Conservation (phyloP, 2,329 filamentous ascomycete genomes). For the Pseudogymnoascus sp. region DNA sequence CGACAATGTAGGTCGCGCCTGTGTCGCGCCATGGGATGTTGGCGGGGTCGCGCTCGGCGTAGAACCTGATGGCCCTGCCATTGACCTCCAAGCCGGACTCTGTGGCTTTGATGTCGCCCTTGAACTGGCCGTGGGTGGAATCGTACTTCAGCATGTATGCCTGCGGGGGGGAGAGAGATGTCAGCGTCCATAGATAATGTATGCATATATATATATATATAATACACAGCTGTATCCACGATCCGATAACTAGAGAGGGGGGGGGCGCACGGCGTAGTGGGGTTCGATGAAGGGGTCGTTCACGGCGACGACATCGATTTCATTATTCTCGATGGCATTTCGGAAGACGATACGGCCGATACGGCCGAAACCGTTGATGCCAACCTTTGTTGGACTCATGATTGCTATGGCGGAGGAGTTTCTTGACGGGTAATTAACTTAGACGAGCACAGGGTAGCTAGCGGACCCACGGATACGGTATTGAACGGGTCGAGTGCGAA, state of each 20-base stretch:
- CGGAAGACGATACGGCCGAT: constrained; percentile 99
- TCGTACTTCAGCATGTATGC: constrained; percentile 99
- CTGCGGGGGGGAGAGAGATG: constrained; percentile 40
- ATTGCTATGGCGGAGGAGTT: too few species aligned
- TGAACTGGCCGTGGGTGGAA: constrained; percentile 93
- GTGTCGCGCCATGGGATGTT: constrained; percentile 84
- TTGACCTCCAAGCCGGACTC: constrained; percentile 75
- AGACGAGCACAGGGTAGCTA: too few species aligned
- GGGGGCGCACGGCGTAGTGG: constrained; percentile 92
- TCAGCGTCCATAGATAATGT: too few species aligned
- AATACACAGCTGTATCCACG: too few species aligned
- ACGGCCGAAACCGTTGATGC: constrained; percentile 99
- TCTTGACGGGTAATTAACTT: too few species aligned
- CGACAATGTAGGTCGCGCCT: constrained; percentile 87
- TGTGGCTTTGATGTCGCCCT: constrained; percentile 71
- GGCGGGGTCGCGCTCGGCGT: constrained; percentile 82
- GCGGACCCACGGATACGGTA: too few species aligned
- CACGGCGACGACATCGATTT: constrained; percentile 89
- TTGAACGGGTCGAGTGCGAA: too few species aligned
- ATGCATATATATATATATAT: too few species aligned
- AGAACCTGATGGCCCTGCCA: constrained; percentile 92
- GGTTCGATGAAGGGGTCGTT: constrained; percentile 99
- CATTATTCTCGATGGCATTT: constrained; percentile 84
- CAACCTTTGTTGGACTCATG: constrained; percentile 64
- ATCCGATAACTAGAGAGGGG: too few species aligned